Percentiles rank a stretch among this genome's conserved stretches.
Conservation (phyloP, 192 early-diverging fungal genomes). For the Jimgerdemannia flammicorona region DNA sequence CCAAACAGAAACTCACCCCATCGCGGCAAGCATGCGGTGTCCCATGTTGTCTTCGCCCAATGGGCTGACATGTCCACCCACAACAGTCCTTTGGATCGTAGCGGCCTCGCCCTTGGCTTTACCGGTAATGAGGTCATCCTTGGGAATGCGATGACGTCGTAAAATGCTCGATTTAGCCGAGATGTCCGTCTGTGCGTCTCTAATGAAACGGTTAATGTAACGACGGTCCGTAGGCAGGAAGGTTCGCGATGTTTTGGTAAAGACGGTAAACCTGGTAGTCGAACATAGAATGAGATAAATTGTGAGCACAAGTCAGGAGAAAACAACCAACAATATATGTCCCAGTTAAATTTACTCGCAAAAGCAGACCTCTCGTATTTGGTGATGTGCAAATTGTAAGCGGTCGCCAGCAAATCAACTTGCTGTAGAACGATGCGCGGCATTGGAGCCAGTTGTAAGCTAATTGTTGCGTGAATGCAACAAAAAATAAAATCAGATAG, state of each 20-base stretch:
- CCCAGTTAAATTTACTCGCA: no score
- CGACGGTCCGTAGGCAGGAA: conserved; percentile 37
- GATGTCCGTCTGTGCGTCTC: conserved; percentile 30
- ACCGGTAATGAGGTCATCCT: neutral
- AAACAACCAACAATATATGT: conserved; percentile 1
- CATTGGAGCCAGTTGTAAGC: conserved; percentile 42
- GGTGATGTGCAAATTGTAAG: conserved; percentile 28
- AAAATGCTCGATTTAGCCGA: conserved; percentile 10
- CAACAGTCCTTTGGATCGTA: conserved; percentile 46
- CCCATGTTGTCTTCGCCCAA: conserved; percentile 59
- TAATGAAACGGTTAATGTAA: conserved; percentile 33
- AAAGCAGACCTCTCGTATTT: conserved; percentile 24
- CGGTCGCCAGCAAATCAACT: conserved; percentile 37
- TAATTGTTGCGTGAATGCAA: neutral
- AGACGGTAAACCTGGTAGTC: conserved; percentile 21
- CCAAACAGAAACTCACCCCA: conserved; percentile 52
- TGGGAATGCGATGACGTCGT: conserved; percentile 6
- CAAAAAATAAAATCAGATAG: neutral
- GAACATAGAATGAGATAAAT: neutral
- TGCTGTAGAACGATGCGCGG: conserved; percentile 34
- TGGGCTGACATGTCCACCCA: conserved; percentile 48
- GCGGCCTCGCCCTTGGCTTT: neutral
- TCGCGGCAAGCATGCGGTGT: conserved; percentile 61
- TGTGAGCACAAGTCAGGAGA: neutral
- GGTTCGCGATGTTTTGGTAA: conserved; percentile 42